Percentiles rank a stretch among this genome's conserved stretches.
Conservation (phyloP, 345 rosid species). For the Geranium rotundifolium region DNA sequence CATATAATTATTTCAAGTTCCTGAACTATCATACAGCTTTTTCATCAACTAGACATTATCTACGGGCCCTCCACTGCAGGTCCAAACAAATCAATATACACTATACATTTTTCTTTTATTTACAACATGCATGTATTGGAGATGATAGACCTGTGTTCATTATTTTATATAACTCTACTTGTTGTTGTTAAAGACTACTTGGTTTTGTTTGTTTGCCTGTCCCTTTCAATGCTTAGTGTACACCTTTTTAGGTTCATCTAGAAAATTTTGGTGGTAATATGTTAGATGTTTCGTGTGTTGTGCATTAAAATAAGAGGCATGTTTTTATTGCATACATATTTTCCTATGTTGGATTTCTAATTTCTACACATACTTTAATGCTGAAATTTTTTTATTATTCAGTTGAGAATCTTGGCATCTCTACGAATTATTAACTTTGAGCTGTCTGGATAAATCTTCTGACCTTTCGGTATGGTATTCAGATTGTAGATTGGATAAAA, state of each 20-base stretch:
- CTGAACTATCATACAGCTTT: background rate
- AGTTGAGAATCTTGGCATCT: too few species aligned
- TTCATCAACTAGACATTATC: background rate
- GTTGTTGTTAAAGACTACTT: background rate
- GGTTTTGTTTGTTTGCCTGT: background rate
- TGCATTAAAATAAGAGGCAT: background rate
- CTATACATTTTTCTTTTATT: background rate
- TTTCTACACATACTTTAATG: too few species aligned
- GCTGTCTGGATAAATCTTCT: background rate
- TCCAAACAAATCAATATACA: too few species aligned
- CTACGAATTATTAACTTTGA: background rate
- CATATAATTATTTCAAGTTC: background rate
- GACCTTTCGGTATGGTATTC: background rate
- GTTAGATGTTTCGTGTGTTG: background rate
- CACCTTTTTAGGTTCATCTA: background rate
- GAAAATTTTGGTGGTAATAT: background rate
- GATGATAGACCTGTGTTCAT: background rate
- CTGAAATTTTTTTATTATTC: too few species aligned
- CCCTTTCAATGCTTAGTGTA: background rate
- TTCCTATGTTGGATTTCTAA: too few species aligned
- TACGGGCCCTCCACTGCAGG: background rate
- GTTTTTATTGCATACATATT: too few species aligned
- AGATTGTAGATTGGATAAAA: constrained; percentile 8
- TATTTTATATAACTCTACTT: background rate
- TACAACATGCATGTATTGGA: background rate